Base-by-base conservation (phyloP, 176 grass and related monocot genomes). In the Avena insularis region DNA sequence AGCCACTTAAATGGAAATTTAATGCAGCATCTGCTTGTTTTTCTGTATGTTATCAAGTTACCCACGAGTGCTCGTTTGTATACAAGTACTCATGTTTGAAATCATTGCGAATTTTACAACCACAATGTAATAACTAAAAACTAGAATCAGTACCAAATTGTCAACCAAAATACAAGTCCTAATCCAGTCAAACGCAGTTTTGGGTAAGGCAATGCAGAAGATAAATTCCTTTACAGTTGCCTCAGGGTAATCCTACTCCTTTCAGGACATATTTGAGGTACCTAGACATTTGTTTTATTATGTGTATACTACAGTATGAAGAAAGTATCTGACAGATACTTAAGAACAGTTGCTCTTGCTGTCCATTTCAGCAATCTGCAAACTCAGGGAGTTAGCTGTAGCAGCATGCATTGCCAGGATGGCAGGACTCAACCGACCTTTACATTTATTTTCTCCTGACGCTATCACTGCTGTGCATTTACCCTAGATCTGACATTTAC, bases 371-470 rank as follows among this genome's bases (percentile, higher is more conserved):
- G 70, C 51, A 81, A 7, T 62, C 50, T 81, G 70, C 60, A 40
- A 40, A 47, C 71, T 47, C 81, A 65, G 17, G 35, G 46, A 8
- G 20, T 50, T 59, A 67, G 25, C 17, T 51, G 62, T 69, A 14
- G 82, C 53, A 61, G 80, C 77, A 68, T 56, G 58, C 62, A 23
- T 53, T 83, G 58, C 45, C 72, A 84, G 85, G 81, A 57, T 68
- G 57, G 58, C 8, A 75, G 75, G 27, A 80, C 31, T 49, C 75
- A 69, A 68, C 81, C 86, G 81, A 63, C 29, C 27, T 45, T 54
- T 48, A 81, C 38, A 81, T 84, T 81, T 80, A 88, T 77, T 88
- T 84, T 54, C 78, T 84, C 69, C 10, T 77, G 82, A 46, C n/a
- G n/a, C 76, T 70, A 45, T 33, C 81, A 68, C 57, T 90, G 35